These are phyloP conservation scores for Terfezia claveryi DNA, from an alignment of 495 filamentous ascomycete species.

Conservation along the genomic window DNA sequence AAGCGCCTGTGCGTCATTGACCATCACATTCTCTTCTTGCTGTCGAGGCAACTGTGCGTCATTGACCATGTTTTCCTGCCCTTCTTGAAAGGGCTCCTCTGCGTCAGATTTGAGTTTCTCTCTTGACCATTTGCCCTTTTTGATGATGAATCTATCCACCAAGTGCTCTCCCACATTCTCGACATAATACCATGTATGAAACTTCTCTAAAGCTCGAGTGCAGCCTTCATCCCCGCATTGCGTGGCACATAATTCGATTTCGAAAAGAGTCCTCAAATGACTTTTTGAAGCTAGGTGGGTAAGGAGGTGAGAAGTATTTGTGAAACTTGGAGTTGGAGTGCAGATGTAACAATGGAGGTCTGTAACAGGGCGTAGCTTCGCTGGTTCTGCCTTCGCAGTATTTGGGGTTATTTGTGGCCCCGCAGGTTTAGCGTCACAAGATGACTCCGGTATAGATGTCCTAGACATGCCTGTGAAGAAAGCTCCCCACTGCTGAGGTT, in stretches of 20 bases:
- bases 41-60: neutral
- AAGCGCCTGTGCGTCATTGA: neutral
- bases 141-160: neutral
- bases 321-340: neutral
- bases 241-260: neutral
- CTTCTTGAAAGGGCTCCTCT: neutral
- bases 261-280: neutral
- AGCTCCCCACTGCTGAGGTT: too few relatives aligned
- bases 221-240: neutral
- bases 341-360: slow-evolving; percentile 2
- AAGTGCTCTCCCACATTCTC: neutral
- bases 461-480: too few relatives aligned
- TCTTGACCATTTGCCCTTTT: neutral
- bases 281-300: neutral
- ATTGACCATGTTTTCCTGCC: neutral
- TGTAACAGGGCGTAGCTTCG: neutral
- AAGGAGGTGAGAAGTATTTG: neutral
- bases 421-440: too few relatives aligned
- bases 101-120: neutral
- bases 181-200: neutral
- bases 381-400: neutral
- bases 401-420: too few relatives aligned
- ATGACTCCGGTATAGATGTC: too few relatives aligned
- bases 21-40: neutral
- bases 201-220: neutral